Evolutionary conservation across 2,329 filamentous ascomycete genomes (phyloP), one percentile per base, ranked within the genome.

Genomic region (Penicillium hesseltinei): DNA sequence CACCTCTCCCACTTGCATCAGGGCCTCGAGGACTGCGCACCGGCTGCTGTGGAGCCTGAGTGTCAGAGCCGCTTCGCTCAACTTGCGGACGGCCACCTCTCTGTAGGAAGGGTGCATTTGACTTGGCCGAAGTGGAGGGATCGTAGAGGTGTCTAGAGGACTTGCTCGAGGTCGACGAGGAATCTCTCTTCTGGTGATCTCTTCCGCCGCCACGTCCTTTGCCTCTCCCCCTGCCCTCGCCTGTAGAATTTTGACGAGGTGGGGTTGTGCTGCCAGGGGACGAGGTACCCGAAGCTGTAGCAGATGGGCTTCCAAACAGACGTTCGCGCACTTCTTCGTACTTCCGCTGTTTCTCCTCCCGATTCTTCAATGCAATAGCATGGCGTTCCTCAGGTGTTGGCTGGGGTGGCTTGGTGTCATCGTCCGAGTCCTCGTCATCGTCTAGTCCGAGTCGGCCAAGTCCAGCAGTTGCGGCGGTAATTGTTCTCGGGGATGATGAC

Each of bases 251-350:
- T 53, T 53, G 69, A 35, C 75, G 77, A 23, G 87, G 87, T 23
- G 88, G 86, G 15, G 87, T 87, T 3, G 83, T 79, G 45, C 78
- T 83, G 10, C 85, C 84, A 0, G 87, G 85, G 4, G 85, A 85
- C 4, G 86, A 87, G 8, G 81, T 79, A 1, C 86, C 84, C 0
- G 87, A 79, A 4, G 66, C 73, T 19, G 69, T 71, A 8, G 69
- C 71, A 6, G 69, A 68, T 5, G 71, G 68, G 23, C 84, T 85
- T 21, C 92, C 92, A 73, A 97, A 93, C 54, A 97, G 88, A 71
- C 92, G 89, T 66, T 93, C 91, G 31, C 93, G 84, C 6, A 88
- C 90, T 77, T 96, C 92, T 60, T 95, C 90, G 72, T 97, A 97
- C 59, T 89, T 89, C 56, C 87, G 87, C 78, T 96, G 90, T 78